Conservation (phyloP, 2,329 filamentous ascomycete genomes). For the Ceratocystis papillata region DNA sequence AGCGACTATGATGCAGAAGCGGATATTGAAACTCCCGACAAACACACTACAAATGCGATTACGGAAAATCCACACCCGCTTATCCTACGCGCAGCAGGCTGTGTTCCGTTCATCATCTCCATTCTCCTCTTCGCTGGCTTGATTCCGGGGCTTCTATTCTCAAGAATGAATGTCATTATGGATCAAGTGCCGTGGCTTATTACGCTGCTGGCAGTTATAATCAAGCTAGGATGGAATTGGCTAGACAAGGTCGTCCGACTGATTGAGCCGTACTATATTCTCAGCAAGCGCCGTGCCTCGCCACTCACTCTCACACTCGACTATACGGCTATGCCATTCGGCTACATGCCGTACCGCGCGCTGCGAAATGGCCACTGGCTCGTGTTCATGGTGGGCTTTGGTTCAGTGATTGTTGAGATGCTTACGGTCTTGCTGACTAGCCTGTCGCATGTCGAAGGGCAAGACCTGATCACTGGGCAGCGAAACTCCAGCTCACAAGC, state of each 20-base stretch:
- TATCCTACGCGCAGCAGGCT: constrained; percentile 52
- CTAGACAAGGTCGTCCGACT: constrained; percentile 60
- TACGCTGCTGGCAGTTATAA: constrained; percentile 52
- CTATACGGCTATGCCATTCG: constrained; percentile 61
- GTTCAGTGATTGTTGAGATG: constrained; percentile 62
- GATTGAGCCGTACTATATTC: constrained; percentile 63
- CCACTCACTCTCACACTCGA: constrained; percentile 57
- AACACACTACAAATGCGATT: constrained; percentile 33
- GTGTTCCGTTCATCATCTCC: constrained; percentile 49
- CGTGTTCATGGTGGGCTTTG: constrained; percentile 57
- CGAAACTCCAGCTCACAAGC: constrained; percentile 28
- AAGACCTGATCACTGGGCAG: constrained; percentile 37
- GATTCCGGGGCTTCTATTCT: constrained; percentile 53
- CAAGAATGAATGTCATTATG: constrained; percentile 28
- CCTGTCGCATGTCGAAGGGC: constrained; percentile 53
- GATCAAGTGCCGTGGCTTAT: constrained; percentile 49
- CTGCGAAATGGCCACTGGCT: constrained; percentile 53
- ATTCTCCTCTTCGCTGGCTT: constrained; percentile 47
- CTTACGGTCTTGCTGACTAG: constrained; percentile 58
- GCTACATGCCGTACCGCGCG: constrained; percentile 51
- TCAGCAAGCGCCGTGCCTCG: constrained; percentile 54
- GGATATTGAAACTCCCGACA: not conserved
- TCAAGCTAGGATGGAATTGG: constrained; percentile 58
- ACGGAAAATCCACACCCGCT: constrained; percentile 56
- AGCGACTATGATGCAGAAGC: not conserved